These are phyloP conservation scores for Mycena floridula DNA, from an alignment of 768 basidiomycete genomes.

Conservation along the genomic window DNA sequence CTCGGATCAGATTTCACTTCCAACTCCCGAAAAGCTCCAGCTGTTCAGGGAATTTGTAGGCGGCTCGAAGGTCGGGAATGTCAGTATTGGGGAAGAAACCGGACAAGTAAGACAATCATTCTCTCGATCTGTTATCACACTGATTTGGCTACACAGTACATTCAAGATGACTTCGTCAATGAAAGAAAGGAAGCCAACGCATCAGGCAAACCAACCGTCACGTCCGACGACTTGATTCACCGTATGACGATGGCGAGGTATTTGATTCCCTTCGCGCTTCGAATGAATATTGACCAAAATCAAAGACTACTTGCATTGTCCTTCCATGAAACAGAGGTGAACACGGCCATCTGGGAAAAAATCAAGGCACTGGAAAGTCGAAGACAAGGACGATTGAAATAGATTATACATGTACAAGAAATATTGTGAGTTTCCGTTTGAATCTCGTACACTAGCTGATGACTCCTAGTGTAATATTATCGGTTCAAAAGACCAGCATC, in stretches of 20 bases:
- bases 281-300: constrained; percentile 1
- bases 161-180: constrained; percentile 70
- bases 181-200: constrained; percentile 23
- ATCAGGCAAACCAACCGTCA: constrained; percentile 23
- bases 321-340: constrained; percentile 48
- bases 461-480: no score
- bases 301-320: constrained; percentile 54
- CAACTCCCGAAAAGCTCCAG: constrained; percentile 39
- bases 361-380: constrained; percentile 54
- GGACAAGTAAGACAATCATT: constrained; percentile 43
- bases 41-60: constrained; percentile 55
- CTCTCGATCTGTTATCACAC: neutral
- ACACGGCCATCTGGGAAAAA: constrained; percentile 54
- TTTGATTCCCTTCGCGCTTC: constrained; percentile 13
- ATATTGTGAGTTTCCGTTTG: no score
- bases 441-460: no score
- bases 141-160: constrained; percentile 37
- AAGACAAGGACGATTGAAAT: constrained; percentile 25
- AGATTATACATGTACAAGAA: neutral
- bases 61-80: constrained; percentile 53
- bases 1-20: constrained; percentile 35
- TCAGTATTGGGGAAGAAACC: constrained; percentile 44
- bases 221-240: constrained; percentile 58
- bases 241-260: constrained; percentile 72
- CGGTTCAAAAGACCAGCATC: no score